Base-by-base conservation (phyloP, 805 yeast species). In the Teunomyces tritomae region DNA sequence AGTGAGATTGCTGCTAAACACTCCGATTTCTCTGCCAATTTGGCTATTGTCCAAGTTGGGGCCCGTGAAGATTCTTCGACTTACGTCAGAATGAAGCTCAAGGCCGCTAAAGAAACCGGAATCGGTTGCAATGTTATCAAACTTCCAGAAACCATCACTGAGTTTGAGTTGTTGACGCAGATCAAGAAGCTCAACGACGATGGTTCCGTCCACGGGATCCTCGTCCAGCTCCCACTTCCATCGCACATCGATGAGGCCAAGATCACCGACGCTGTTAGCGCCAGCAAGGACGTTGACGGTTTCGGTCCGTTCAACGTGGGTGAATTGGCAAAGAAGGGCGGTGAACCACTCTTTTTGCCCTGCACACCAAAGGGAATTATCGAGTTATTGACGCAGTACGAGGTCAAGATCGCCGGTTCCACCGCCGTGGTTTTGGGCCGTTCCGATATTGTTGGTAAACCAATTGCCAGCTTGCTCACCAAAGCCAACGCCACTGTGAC, bases 341-440 rank as follows among this genome's bases (percentile, higher is more conserved):
- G 92, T 36, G 59, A 73, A 17, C 94, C 95, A 33, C 64, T 65
- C 48, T 87, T 83, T 65, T 71, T 84, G 58, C 95, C 96, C 34
- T 87, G 95, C 64, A 87, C 96, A 16, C 96, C 96, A 45, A 78
- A 85, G 65, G 96, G 95, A 26, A 82, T 86, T 56, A 78, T 87
- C 68, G 79, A 80, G 58, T 70, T 87, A 53, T 70, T 87, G 49
- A 69, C 79, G 53, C 75, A 78, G 52, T 74, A 86, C 28, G 77
- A 80, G 14, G 77, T 85, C 17, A 65, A 70, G 7, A 62, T 87
- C 40, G 62, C 70, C 28, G 94, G 94, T 52, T 78, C 83, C 50
- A 77, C 81, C 58, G 92, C 91, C n/a, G 94, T 87, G 36, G 90
- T 87, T 17, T 70, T 87, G 53, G 96, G 96, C 43, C 79, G 96